Conservation (phyloP, 2,329 filamentous ascomycete species). For the Fusarium pseudograminearum region DNA sequence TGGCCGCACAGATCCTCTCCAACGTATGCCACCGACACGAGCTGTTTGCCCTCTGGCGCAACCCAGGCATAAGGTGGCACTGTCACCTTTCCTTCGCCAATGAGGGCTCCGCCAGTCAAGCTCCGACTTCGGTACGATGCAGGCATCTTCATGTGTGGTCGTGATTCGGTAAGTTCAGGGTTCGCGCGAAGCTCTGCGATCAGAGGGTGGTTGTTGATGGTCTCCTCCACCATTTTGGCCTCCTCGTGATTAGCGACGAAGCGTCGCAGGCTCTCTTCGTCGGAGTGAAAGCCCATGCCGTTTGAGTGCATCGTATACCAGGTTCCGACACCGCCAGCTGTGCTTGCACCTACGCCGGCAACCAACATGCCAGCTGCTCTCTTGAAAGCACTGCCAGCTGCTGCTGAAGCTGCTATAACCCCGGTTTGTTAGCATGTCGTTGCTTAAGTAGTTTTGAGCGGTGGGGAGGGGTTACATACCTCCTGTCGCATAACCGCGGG, state of each 20-base stretch:
- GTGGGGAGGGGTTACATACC: conserved; percentile 38
- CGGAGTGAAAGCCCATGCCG: conserved; percentile 59
- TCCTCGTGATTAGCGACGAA: conserved; percentile 70
- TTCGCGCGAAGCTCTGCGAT: conserved; percentile 74
- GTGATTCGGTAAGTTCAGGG: conserved; percentile 76
- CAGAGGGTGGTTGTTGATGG: conserved; percentile 82
- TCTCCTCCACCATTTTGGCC: conserved; percentile 72
- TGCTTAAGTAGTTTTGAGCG: conserved; percentile 4
- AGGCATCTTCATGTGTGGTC: conserved; percentile 90
- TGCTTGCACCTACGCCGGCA: conserved; percentile 49
- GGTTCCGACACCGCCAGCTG: conserved; percentile 51
- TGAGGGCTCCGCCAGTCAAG: conserved; percentile 83
- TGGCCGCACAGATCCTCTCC: conserved; percentile 88
- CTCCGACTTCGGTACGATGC: conserved; percentile 75
- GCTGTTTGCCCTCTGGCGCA: conserved; percentile 75
- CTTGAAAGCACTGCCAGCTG: conserved; percentile 40
- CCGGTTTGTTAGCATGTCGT: conserved; percentile 29
- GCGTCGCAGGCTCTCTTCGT: conserved; percentile 78
- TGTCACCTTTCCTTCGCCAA: conserved; percentile 79
- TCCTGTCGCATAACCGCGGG: conserved; percentile 47
- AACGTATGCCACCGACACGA: conserved; percentile 81
- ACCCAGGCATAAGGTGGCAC: conserved; percentile 85
- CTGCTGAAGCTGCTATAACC: conserved; percentile 23
- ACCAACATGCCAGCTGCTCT: conserved; percentile 45
- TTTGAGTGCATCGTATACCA: conserved; percentile 53